These are phyloP conservation scores for Arachnomyces sp. DNA, from an alignment of 2,329 filamentous ascomycete genomes.

Conservation along the genomic window DNA sequence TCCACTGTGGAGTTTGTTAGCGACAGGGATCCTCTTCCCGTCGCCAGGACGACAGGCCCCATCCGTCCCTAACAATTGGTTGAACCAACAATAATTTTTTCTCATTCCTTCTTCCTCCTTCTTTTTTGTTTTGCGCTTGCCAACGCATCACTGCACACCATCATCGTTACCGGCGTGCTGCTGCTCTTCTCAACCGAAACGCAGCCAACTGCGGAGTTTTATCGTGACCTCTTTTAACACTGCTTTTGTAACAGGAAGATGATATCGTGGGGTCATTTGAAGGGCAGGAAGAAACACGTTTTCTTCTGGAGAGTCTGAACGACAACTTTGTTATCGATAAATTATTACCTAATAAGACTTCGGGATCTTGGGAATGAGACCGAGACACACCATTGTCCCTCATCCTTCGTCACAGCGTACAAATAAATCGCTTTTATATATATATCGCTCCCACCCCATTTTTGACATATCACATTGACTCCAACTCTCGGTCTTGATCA, in stretches of 20 bases:
- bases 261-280: no score
- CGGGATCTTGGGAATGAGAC: no score
- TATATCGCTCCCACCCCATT: no score
- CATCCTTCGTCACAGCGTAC: not conserved
- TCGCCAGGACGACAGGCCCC: slow-evolving; percentile 10
- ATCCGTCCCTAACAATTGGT: slow-evolving; percentile 1
- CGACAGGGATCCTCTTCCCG: not conserved
- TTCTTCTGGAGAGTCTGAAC: no score
- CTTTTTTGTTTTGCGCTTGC: slow-evolving; percentile 11
- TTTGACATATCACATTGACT: no score
- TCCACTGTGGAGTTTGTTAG: no score
- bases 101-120: slow-evolving; percentile 2
- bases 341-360: no score
- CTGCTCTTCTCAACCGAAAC: not conserved
- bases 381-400: not conserved
- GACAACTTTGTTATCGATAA: no score
- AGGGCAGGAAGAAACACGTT: no score
- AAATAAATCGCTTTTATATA: not conserved
- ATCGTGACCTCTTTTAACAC: no score
- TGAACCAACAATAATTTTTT: slow-evolving; percentile 1
- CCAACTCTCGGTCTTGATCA: no score
- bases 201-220: not conserved
- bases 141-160: slow-evolving; percentile 16
- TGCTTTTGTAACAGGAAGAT: no score
- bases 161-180: not conserved